phyloP scores from a whole-genome alignment of 1,139 yeast species.

The Scheffersomyces insectosa region DNA sequence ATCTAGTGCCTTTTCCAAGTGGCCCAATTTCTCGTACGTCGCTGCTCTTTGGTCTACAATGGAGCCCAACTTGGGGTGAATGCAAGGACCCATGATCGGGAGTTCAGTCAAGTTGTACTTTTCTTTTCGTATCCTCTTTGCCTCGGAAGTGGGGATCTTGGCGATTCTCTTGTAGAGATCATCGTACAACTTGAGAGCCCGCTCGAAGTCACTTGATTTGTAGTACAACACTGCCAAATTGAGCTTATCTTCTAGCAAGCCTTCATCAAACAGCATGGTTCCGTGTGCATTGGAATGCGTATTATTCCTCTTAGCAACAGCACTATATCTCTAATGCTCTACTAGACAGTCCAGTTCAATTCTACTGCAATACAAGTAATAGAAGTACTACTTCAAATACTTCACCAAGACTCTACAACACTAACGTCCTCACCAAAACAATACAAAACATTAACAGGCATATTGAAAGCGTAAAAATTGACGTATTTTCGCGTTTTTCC shows the following conservation, averaged over 20 bases:
- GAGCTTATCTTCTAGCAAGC: constrained; percentile 28
- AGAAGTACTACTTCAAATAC: too few relatives aligned
- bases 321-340: too few relatives aligned
- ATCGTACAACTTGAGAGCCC: constrained; percentile 16
- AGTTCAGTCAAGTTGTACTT: constrained; percentile 18
- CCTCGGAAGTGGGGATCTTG: constrained; percentile 11
- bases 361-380: too few relatives aligned
- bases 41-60: constrained; percentile 59
- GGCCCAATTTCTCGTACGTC: constrained; percentile 51
- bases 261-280: constrained; percentile 11
- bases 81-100: constrained; percentile 29
- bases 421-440: too few relatives aligned
- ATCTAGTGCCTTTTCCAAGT: constrained; percentile 38
- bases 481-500: too few relatives aligned
- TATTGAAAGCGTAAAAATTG: too few relatives aligned
- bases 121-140: constrained; percentile 19
- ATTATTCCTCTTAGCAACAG: too few relatives aligned
- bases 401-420: too few relatives aligned
- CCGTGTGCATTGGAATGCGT: too few relatives aligned
- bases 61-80: constrained; percentile 29
- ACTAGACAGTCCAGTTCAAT: too few relatives aligned
- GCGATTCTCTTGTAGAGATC: constrained; percentile 18
- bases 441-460: too few relatives aligned
- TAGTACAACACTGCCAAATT: constrained; percentile 35
- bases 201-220: constrained; percentile 25